Conservation (phyloP, 148 eudicot genomes). For the Talinum fruticosum region DNA sequence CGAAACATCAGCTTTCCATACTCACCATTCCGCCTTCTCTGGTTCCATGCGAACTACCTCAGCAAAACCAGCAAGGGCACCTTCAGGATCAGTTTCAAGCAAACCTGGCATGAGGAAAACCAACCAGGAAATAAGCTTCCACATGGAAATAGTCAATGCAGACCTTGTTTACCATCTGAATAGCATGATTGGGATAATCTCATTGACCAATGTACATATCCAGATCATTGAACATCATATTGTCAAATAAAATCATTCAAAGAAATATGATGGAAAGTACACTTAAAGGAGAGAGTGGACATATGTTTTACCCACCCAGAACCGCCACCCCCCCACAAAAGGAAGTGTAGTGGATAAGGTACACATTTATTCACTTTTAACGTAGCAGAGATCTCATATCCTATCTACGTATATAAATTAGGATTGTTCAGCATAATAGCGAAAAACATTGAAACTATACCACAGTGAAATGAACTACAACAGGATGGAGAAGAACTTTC, state of each 20-base stretch:
- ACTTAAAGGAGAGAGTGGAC: neutral
- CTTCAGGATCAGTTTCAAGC: slow-evolving; percentile 93
- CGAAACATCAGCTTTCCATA: neutral
- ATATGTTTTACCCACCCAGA: no score
- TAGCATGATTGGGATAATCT: neutral
- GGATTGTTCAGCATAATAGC: neutral
- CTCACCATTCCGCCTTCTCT: slow-evolving; percentile 88
- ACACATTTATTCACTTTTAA: neutral
- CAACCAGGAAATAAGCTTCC: neutral
- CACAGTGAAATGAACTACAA: neutral
- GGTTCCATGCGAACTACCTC: slow-evolving; percentile 85
- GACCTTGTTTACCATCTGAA: neutral
- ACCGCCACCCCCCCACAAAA: no score
- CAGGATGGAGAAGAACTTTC: neutral
- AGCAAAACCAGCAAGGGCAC: slow-evolving; percentile 86
- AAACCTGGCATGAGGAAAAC: slow-evolving; percentile 42
- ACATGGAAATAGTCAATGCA: neutral
- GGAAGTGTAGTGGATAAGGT: neutral
- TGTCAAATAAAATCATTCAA: neutral
- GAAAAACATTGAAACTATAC: neutral
- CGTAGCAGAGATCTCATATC: neutral
- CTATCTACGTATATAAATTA: neutral
- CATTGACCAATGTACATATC: neutral
- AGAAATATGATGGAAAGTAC: neutral
- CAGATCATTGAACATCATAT: neutral